Percentiles rank a stretch among this genome's conserved stretches.
Conservation (phyloP, 352 stramenopile species). For the Phytophthora sp. region DNA sequence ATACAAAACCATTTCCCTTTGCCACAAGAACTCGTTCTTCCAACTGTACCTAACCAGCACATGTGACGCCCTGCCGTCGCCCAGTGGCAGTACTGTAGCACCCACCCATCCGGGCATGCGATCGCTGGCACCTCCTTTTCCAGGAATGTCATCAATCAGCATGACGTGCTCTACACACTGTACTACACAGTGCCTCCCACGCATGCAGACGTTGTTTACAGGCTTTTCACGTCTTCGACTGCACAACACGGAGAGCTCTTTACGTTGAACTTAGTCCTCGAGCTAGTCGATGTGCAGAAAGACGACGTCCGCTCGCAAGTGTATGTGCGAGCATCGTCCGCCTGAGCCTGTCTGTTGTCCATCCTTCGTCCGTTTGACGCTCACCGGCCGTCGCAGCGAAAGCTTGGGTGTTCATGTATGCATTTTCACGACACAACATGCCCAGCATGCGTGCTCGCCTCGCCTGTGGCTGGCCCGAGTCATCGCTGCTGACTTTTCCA, state of each 20-base stretch:
- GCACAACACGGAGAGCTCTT: too few relatives aligned
- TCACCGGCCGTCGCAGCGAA: background rate
- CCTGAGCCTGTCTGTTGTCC: conserved; percentile 28
- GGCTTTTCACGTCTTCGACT: too few relatives aligned
- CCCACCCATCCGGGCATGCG: too few relatives aligned
- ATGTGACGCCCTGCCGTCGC: conserved; percentile 22
- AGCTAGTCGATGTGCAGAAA: conserved; percentile 13
- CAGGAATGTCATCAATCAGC: too few relatives aligned
- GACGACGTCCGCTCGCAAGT: too few relatives aligned
- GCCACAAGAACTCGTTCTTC: background rate
- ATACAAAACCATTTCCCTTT: background rate
- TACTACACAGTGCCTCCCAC: too few relatives aligned
- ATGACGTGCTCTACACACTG: too few relatives aligned
- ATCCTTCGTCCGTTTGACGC: conserved; percentile 23
- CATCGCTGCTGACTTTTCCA: conserved; percentile 34
- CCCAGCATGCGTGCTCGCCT: conserved; percentile 30
- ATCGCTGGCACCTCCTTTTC: too few relatives aligned
- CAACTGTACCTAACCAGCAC: background rate
- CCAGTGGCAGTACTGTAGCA: too few relatives aligned
- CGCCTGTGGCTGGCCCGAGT: background rate
- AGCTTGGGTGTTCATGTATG: conserved; percentile 11
- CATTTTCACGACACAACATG: conserved; percentile 28
- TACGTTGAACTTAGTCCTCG: conserved; percentile 19
- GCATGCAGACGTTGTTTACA: too few relatives aligned
- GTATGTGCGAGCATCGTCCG: conserved; percentile 11